These are phyloP conservation scores for Botrytis deweyae DNA, from an alignment of 2,329 filamentous ascomycete species.

Conservation along the genomic window DNA sequence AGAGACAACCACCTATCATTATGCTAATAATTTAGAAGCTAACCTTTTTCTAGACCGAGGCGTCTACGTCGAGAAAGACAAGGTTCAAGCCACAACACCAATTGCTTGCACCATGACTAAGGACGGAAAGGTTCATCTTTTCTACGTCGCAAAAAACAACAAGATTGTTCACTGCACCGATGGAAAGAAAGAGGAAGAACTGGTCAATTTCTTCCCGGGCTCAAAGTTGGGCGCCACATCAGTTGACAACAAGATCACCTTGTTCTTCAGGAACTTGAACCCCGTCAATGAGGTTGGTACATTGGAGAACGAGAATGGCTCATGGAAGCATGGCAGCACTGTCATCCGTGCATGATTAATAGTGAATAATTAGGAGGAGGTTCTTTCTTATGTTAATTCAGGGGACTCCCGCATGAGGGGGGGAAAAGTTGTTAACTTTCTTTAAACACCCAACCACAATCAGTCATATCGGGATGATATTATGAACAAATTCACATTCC, in stretches of 20 bases:
- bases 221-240: conserved; percentile 18
- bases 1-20: not conserved
- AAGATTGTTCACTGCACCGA: conserved; percentile 4
- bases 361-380: not conserved
- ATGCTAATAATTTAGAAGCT: not conserved
- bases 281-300: conserved; percentile 13
- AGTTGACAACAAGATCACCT: conserved; percentile 13
- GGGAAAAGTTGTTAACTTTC: not conserved
- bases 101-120: conserved; percentile 1
- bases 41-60: not conserved
- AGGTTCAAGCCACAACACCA: conserved; percentile 16
- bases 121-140: conserved; percentile 10
- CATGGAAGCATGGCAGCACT: conserved; percentile 1
- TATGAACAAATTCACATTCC: not conserved
- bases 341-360: conserved; percentile 9
- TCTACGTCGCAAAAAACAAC: not conserved
- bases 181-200: not conserved
- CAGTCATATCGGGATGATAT: not conserved
- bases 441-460: not conserved
- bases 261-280: conserved; percentile 19
- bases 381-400: conserved; percentile 2
- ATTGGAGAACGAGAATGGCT: not conserved
- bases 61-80: not conserved
- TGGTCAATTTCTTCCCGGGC: conserved; percentile 13
- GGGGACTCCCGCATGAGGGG: not conserved